Evolutionary conservation across 306 rosid genomes (phyloP), one percentile per base, ranked within the genome.

Genomic region (Cicer arietinum): DNA sequence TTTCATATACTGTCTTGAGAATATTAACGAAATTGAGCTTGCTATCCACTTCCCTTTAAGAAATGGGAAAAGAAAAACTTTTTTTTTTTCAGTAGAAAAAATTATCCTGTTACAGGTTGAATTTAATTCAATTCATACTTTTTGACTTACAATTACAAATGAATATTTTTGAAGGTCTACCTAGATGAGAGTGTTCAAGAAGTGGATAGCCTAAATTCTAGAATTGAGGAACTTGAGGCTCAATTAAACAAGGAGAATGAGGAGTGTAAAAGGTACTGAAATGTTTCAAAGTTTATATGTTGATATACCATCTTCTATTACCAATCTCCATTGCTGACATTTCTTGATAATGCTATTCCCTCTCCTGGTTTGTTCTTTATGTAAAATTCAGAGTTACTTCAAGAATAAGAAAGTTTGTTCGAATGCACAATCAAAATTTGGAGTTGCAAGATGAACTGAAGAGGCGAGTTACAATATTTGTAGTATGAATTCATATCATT

Each of bases 151-250:
- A 14, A 73, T 67, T 62, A 13, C 56, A 40, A 25, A 72, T 80
- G 25, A 25, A 7, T 71, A 66, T 74, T 82, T 59, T 84, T 79
- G 10, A 80, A 94, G 99, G 87, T 72, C 69, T 46, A 18, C 79
- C 76, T 89, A 73, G 95, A 89, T 54, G 96, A 92, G 89, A 90
- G 82, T 83, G 83, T 60, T 79, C 96, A 87, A 85, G 99, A 94
- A 85, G 89, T 78, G 54, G 97, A 86, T 51, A 88, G 80, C 85
- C 94, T 94, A 61, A 86, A 90, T 79, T 94, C 97, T 63, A 89
- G 90, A 82, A 90, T 90, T 81, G 86, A 88, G 86, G 99, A 94
- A 86, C 97, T 94, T 69, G 89, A 90, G 76, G 84, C 89, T 83
- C 97, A 92, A 61, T 76, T 94, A 68, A 69, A 54, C 79, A 62